A percentile compares a stretch with the other conserved stretches of the same genome.
phyloP scores from a whole-genome alignment of 179 eudicot species.

The Corrigiola litoralis region DNA sequence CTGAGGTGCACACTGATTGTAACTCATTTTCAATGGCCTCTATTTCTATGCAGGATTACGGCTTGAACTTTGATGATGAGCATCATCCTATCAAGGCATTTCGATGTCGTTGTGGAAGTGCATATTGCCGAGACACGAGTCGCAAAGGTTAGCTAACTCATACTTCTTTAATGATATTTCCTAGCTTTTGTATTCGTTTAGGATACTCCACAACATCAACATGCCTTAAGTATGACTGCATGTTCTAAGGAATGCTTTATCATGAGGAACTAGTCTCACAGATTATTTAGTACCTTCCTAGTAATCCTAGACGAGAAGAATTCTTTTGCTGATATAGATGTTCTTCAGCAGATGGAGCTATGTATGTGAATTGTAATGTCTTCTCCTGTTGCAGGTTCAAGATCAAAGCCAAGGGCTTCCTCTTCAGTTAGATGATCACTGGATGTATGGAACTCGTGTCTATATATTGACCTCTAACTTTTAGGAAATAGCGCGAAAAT shows the following conservation, averaged over 20 bases:
- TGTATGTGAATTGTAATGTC: background rate
- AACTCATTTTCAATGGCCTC: background rate
- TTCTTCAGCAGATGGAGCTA: background rate
- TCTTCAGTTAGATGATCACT: constrained; percentile 10
- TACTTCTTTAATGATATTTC: too few species aligned
- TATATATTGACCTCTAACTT: background rate
- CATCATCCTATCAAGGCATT: constrained; percentile 66
- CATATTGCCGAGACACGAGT: constrained; percentile 33
- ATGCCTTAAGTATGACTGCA: too few species aligned
- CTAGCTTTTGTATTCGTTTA: too few species aligned
- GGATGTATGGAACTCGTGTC: background rate
- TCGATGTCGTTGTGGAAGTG: constrained; percentile 58
- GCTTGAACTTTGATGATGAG: constrained; percentile 60
- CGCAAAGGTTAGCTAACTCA: constrained; percentile 31
- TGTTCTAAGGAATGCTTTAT: too few species aligned
- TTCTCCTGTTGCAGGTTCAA: constrained; percentile 21
- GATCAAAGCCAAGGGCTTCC: constrained; percentile 18
- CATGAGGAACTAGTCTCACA: too few species aligned
- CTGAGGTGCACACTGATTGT: background rate
- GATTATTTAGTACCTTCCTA: too few species aligned
- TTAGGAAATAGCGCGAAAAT: background rate
- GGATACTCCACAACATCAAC: too few species aligned
- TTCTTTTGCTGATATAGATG: background rate
- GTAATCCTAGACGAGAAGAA: too few species aligned
- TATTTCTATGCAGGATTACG: constrained; percentile 53